Percentiles rank a stretch among this genome's conserved stretches.
These are phyloP conservation scores for Paraphaeosphaeria minitans DNA, from an alignment of 2,329 filamentous ascomycete genomes.

Conservation along the genomic window DNA sequence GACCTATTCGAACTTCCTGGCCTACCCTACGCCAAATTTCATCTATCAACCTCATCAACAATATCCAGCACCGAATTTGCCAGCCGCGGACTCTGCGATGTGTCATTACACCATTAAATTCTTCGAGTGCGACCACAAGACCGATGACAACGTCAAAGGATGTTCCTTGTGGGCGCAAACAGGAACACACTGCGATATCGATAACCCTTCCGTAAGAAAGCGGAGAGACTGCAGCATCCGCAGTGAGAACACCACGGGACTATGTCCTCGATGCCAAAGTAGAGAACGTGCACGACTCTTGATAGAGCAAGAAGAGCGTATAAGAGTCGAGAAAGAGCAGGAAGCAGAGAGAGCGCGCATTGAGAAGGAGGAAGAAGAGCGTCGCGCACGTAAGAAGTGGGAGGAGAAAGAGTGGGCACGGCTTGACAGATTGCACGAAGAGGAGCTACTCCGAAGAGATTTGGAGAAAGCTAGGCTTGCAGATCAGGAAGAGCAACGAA, in stretches of 20 bases:
- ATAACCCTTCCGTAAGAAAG: not conserved
- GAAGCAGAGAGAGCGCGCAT: constrained; percentile 5
- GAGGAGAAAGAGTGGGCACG: constrained; percentile 1
- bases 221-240: constrained; percentile 4
- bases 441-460: constrained; percentile 6
- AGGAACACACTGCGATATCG: constrained; percentile 8
- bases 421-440: not conserved
- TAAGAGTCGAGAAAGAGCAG: not conserved
- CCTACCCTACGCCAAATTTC: not conserved
- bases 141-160: constrained; percentile 7
- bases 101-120: constrained; percentile 8
- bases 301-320: not conserved
- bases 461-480: constrained; percentile 9
- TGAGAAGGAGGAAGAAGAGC: constrained; percentile 2
- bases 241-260: not conserved
- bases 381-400: not conserved
- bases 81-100: not conserved
- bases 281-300: not conserved
- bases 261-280: constrained; percentile 1
- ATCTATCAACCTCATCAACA: not conserved
- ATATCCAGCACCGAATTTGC: not conserved
- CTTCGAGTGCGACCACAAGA: constrained; percentile 12
- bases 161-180: not conserved
- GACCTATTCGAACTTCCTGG: not conserved
- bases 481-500: constrained; percentile 10